Evolutionary conservation across 106 monocot genomes (phyloP).

Genomic region (Phalaenopsis equestris): DNA sequence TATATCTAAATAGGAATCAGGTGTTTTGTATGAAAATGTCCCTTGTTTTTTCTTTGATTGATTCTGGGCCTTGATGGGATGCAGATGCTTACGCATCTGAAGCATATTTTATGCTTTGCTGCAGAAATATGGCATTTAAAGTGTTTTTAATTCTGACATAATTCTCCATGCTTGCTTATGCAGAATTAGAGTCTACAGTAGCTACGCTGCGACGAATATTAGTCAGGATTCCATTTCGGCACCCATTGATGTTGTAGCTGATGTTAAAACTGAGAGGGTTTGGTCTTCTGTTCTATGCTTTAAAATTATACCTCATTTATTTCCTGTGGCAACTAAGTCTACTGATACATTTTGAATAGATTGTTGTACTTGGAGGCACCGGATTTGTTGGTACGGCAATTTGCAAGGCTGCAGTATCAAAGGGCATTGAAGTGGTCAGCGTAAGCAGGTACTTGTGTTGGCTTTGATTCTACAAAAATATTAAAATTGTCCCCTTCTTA

Average conservation of each 20-base stretch:
- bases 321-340: background rate
- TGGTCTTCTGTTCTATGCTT: background rate
- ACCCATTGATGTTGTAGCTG: slow-evolving; percentile 60
- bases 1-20: background rate
- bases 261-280: slow-evolving; percentile 68
- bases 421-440: slow-evolving; percentile 93
- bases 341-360: slow-evolving; percentile 19
- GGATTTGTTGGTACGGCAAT: slow-evolving; percentile 96
- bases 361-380: slow-evolving; percentile 90
- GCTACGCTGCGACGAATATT: slow-evolving; percentile 31
- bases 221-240: slow-evolving; percentile 30
- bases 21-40: background rate
- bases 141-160: background rate
- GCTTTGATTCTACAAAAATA: background rate
- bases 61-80: background rate
- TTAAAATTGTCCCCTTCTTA: too few relatives aligned
- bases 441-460: slow-evolving; percentile 63
- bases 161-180: background rate
- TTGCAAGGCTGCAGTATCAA: slow-evolving; percentile 93
- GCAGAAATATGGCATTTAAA: background rate
- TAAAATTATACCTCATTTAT: background rate
- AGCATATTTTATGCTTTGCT: background rate
- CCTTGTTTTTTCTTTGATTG: background rate
- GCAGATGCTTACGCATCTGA: background rate
- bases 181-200: slow-evolving; percentile 3